A percentile compares a stretch with the other conserved stretches of the same genome.
phyloP scores from a whole-genome alignment of 306 rosid genomes.

The Spatholobus suberectus region DNA sequence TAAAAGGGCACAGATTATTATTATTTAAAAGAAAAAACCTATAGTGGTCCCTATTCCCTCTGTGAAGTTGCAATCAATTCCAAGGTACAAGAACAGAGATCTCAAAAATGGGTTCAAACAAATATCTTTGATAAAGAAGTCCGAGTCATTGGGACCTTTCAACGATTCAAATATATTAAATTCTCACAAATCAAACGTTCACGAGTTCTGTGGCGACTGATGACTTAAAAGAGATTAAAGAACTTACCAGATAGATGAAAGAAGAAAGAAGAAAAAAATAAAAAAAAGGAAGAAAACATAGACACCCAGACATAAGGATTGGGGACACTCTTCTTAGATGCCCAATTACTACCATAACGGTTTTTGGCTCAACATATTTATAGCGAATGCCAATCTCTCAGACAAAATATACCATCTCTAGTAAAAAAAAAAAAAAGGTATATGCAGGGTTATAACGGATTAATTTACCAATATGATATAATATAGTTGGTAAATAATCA shows the following conservation, averaged over 20 bases:
- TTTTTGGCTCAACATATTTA: slow-evolving; percentile 29
- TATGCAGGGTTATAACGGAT: background rate
- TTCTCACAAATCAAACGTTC: slow-evolving; percentile 26
- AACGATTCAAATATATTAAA: slow-evolving; percentile 28
- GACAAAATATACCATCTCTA: slow-evolving; percentile 24
- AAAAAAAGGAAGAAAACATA: background rate
- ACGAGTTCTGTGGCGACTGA: background rate
- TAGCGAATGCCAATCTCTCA: slow-evolving; percentile 11
- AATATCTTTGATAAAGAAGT: slow-evolving; percentile 53
- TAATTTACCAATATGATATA: too few relatives aligned
- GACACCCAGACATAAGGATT: background rate
- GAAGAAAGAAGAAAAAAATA: background rate
- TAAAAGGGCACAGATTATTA: background rate
- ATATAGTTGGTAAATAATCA: too few relatives aligned
- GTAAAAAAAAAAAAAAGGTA: background rate
- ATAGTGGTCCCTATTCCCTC: slow-evolving; percentile 51
- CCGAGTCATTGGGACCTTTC: slow-evolving; percentile 44
- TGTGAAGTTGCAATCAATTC: slow-evolving; percentile 52
- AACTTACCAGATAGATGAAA: background rate
- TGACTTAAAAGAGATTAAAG: background rate
- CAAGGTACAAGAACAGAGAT: slow-evolving; percentile 51
- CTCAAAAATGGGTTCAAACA: slow-evolving; percentile 50
- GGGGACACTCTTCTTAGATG: slow-evolving; percentile 26
- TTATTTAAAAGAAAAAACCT: slow-evolving; percentile 9
- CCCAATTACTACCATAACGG: background rate